These are phyloP conservation scores for Microcera coccophila DNA, from an alignment of 2,329 filamentous ascomycete genomes.

Conservation along the genomic window DNA sequence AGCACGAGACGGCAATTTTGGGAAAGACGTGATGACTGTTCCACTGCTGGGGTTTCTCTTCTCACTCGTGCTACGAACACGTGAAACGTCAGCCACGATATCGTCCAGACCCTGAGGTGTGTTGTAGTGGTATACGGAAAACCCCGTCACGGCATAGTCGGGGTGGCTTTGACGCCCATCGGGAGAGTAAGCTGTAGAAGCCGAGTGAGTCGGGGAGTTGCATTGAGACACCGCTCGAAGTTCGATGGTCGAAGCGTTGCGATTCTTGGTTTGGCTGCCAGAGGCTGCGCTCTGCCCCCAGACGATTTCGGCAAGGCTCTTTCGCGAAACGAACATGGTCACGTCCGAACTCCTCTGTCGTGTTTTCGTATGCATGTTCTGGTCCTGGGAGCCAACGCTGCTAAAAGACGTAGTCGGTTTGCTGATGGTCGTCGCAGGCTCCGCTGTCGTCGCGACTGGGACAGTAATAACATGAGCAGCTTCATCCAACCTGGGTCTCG, in stretches of 20 bases:
- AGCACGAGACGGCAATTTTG: slow-evolving; percentile 29
- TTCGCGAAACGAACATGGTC: slow-evolving; percentile 28
- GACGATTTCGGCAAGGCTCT: slow-evolving; percentile 29
- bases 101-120: slow-evolving; percentile 16
- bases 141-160: slow-evolving; percentile 6
- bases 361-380: slow-evolving; percentile 19
- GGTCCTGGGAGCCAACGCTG: slow-evolving; percentile 17
- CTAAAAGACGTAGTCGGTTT: slow-evolving; percentile 31
- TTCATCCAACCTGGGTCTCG: slow-evolving; percentile 19
- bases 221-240: slow-evolving; percentile 19
- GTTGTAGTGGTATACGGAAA: slow-evolving; percentile 20
- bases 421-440: slow-evolving; percentile 35
- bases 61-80: slow-evolving; percentile 14
- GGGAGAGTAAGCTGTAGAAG: slow-evolving; percentile 6
- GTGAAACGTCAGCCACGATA: slow-evolving; percentile 18
- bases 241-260: background rate
- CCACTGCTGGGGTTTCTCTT: slow-evolving; percentile 15
- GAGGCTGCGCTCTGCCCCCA: slow-evolving; percentile 21
- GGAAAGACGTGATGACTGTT: slow-evolving; percentile 34
- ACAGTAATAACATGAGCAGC: slow-evolving; percentile 22
- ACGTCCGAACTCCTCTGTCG: slow-evolving; percentile 15
- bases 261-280: background rate
- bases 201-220: slow-evolving; percentile 14
- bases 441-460: slow-evolving; percentile 20
- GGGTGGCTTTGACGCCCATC: slow-evolving; percentile 16